These are phyloP conservation scores for Eucalyptus victrix DNA, from an alignment of 345 rosid species.

Conservation along the genomic window DNA sequence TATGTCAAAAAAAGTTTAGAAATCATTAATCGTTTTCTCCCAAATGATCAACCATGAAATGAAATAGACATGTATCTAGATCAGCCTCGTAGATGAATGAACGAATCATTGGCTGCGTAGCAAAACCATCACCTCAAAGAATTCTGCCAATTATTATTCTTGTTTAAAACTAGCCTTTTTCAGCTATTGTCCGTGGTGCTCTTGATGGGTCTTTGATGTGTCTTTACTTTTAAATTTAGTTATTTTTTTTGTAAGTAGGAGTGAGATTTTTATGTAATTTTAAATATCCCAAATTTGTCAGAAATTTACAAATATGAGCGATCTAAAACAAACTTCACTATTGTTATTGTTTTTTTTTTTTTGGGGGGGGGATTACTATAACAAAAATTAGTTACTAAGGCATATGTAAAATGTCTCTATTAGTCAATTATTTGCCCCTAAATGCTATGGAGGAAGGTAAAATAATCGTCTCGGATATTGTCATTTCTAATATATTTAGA, in stretches of 20 bases:
- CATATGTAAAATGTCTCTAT: neutral
- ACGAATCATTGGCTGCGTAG: neutral
- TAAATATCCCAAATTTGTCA: neutral
- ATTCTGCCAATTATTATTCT: neutral
- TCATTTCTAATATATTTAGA: too few species aligned
- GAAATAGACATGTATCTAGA: neutral
- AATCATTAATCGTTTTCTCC: neutral
- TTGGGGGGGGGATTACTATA: fast-evolving
- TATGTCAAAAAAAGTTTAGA: too few species aligned
- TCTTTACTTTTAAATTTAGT: neutral
- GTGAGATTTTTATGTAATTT: neutral
- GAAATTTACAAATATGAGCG: neutral
- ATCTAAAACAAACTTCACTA: neutral
- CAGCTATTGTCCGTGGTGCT: neutral
- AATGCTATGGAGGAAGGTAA: neutral
- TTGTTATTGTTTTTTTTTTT: neutral
- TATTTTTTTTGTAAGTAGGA: neutral
- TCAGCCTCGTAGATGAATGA: neutral
- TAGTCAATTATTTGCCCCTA: neutral
- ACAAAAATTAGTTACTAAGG: neutral
- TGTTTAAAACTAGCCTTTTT: neutral
- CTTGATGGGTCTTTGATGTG: neutral
- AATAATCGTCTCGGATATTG: too few species aligned
- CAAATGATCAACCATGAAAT: neutral
- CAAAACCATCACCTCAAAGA: neutral